Evolutionary conservation across 306 rosid species (phyloP).

Genomic region (Gastrolobium villosum): DNA sequence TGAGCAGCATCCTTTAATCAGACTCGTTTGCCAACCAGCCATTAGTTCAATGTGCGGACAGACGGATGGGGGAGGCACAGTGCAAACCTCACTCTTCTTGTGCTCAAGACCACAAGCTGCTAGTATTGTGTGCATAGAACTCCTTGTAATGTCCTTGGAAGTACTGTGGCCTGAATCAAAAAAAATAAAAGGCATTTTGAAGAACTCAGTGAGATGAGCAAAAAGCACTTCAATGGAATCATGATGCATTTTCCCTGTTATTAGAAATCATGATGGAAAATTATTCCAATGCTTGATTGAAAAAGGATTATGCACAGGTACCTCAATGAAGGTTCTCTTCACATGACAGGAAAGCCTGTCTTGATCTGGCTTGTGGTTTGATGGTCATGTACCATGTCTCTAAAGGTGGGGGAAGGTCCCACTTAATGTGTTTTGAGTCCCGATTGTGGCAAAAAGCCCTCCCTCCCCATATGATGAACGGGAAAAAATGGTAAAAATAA

Average conservation of each 20-base stretch:
- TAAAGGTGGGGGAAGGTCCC: not conserved
- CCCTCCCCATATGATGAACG: constrained; percentile 40
- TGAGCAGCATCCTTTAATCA: constrained; percentile 80
- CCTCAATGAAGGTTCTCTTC: constrained; percentile 38
- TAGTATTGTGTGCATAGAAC: constrained; percentile 71
- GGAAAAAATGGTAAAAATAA: constrained; percentile 13
- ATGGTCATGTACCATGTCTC: constrained; percentile 15
- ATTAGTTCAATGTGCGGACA: constrained; percentile 78
- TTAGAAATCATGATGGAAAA: constrained; percentile 36
- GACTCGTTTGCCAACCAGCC: constrained; percentile 66
- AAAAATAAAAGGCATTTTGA: constrained; percentile 42
- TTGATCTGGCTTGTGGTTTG: not conserved
- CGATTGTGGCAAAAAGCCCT: not conserved
- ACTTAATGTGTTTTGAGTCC: constrained; percentile 19
- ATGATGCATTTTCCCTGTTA: constrained; percentile 37
- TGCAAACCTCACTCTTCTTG: constrained; percentile 59
- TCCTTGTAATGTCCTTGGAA: constrained; percentile 62
- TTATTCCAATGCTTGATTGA: constrained; percentile 34
- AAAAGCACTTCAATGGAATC: constrained; percentile 22
- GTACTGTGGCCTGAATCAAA: constrained; percentile 65
- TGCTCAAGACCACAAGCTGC: constrained; percentile 87
- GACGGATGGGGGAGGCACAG: constrained; percentile 65
- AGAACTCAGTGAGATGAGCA: constrained; percentile 24
- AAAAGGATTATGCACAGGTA: constrained; percentile 27
- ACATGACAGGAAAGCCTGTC: constrained; percentile 32